phyloP scores from a whole-genome alignment of 352 stramenopile species.

The Pseudoperonospora humuli region DNA sequence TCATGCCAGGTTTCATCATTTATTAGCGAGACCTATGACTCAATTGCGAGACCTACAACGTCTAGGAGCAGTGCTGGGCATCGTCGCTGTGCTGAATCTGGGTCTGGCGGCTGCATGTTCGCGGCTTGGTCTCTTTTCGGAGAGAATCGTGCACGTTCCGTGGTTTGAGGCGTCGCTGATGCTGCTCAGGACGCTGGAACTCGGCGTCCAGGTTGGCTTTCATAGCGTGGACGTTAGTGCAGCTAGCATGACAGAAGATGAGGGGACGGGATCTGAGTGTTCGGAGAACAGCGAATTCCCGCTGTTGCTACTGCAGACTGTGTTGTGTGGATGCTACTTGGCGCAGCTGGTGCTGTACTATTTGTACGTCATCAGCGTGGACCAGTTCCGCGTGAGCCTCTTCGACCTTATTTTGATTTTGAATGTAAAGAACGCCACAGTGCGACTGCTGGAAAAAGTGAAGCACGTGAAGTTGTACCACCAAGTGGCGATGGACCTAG shows the following conservation, averaged over 20 bases:
- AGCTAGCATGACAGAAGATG: conserved; percentile 21
- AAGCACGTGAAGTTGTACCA: conserved; percentile 66
- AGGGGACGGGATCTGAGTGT: conserved; percentile 22
- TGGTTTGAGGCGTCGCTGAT: conserved; percentile 70
- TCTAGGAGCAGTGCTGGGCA: conserved; percentile 38
- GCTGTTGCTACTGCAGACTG: conserved; percentile 55
- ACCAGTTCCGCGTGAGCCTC: conserved; percentile 72
- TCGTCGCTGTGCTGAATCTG: conserved; percentile 40
- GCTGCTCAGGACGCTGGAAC: conserved; percentile 55
- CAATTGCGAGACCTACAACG: conserved; percentile 47
- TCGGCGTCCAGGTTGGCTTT: conserved; percentile 64
- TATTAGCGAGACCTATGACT: conserved; percentile 57
- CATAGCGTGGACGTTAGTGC: conserved; percentile 46
- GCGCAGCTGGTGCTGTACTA: conserved; percentile 71
- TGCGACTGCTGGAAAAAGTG: conserved; percentile 54
- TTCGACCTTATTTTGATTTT: conserved; percentile 74
- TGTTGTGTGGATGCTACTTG: conserved; percentile 51
- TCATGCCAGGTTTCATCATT: conserved; percentile 56
- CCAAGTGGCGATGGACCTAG: conserved; percentile 60
- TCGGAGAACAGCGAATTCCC: conserved; percentile 61
- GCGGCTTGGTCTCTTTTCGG: conserved; percentile 33
- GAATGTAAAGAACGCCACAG: conserved; percentile 74
- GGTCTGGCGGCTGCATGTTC: conserved; percentile 33
- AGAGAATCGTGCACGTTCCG: conserved; percentile 53
- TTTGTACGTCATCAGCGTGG: conserved; percentile 72